Evolutionary conservation across 192 early-diverging fungal species (phyloP).

Genomic region (Lunasporangiospora selenospora): DNA sequence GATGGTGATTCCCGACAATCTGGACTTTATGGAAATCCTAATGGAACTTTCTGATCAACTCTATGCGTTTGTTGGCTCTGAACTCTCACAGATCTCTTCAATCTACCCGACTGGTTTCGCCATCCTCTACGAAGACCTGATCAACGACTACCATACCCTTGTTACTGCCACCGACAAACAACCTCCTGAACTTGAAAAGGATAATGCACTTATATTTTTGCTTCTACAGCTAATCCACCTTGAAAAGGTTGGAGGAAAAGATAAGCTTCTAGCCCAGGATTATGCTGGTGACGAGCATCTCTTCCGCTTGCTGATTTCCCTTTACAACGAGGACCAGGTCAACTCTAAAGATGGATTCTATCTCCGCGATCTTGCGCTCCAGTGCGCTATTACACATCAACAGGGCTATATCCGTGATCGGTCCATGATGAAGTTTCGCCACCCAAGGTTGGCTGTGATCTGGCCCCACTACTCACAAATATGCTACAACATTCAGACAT

Average conservation of each 20-base stretch:
- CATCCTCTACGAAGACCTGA: constrained; percentile 37
- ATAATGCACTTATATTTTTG: constrained; percentile 79
- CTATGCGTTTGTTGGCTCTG: constrained; percentile 70
- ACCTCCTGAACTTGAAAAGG: constrained; percentile 56
- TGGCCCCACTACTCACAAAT: constrained; percentile 62
- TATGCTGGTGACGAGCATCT: constrained; percentile 73
- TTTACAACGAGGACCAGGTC: constrained; percentile 81
- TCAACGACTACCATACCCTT: constrained; percentile 22
- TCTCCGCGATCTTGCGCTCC: constrained; percentile 75
- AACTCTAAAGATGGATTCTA: constrained; percentile 76
- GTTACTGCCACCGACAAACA: constrained; percentile 15
- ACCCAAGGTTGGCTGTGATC: constrained; percentile 68
- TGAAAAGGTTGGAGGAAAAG: constrained; percentile 60
- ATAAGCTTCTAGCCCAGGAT: constrained; percentile 66
- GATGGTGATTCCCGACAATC: constrained; percentile 70
- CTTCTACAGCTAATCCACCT: constrained; percentile 75
- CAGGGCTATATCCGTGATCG: constrained; percentile 66
- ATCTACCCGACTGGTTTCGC: constrained; percentile 41
- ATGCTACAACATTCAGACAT: constrained; percentile 59
- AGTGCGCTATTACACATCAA: constrained; percentile 75
- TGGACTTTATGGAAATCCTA: constrained; percentile 78
- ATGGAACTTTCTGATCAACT: constrained; percentile 80
- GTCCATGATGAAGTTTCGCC: constrained; percentile 73
- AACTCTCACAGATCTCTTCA: constrained; percentile 44
- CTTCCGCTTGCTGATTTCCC: constrained; percentile 69